phyloP scores from a whole-genome alignment of 305 asterid species.

The Fraxinus angustifolia region DNA sequence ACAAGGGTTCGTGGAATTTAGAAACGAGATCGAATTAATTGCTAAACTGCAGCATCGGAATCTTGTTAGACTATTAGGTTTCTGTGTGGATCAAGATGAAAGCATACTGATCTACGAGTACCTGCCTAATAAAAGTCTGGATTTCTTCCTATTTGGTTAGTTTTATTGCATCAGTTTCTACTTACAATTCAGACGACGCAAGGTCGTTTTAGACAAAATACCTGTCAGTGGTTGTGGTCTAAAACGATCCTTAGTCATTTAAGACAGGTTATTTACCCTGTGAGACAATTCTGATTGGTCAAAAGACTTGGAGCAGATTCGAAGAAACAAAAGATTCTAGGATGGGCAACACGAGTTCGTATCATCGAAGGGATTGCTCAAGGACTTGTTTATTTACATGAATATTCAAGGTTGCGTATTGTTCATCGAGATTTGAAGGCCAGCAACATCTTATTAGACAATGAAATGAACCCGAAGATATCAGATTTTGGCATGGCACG shows the following conservation, averaged over 20 bases:
- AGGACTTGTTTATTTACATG: conserved; percentile 48
- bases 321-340: conserved; percentile 24
- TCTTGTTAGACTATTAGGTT: conserved; percentile 41
- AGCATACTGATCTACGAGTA: conserved; percentile 39
- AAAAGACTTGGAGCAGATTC: conserved; percentile 20
- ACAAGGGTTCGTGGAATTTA: conserved; percentile 48
- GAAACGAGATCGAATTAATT: conserved; percentile 32
- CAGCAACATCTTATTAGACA: conserved; percentile 38
- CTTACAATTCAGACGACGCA: neutral
- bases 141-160: conserved; percentile 39
- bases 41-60: conserved; percentile 44
- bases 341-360: conserved; percentile 32
- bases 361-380: conserved; percentile 49
- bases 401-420: conserved; percentile 38
- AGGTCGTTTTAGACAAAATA: neutral
- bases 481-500: conserved; percentile 56
- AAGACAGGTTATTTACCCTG: neutral
- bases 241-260: neutral
- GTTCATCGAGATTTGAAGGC: conserved; percentile 52
- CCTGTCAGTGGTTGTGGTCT: neutral
- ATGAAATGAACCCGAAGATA: conserved; percentile 46
- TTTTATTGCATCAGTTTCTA: neutral
- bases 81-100: conserved; percentile 35
- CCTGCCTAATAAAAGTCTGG: conserved; percentile 39
- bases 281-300: neutral